Evolutionary conservation across 345 rosid genomes (phyloP).

Genomic region (Eutrema yunnanense): DNA sequence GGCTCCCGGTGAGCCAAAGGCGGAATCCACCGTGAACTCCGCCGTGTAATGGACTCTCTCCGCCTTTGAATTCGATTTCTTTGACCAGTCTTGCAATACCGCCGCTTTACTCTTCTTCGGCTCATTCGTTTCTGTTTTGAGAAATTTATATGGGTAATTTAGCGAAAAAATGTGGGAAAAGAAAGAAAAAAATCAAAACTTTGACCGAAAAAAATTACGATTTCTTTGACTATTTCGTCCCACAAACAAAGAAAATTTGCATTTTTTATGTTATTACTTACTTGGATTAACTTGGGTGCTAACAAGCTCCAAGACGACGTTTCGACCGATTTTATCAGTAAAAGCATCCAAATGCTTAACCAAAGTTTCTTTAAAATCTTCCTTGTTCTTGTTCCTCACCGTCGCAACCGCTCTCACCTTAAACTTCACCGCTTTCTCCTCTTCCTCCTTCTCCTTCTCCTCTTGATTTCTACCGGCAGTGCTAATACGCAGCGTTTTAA

Average conservation of each 20-base stretch:
- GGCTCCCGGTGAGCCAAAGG: constrained; percentile 86
- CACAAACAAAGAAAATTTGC: background rate
- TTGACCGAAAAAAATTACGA: no score
- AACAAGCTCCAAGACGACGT: constrained; percentile 76
- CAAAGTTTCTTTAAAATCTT: constrained; percentile 66
- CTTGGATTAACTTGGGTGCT: constrained; percentile 86
- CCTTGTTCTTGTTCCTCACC: constrained; percentile 77
- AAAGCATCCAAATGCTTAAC: constrained; percentile 70
- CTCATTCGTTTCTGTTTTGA: constrained; percentile 54
- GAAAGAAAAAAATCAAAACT: background rate
- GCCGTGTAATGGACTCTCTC: constrained; percentile 88
- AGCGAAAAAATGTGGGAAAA: background rate
- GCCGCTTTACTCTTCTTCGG: constrained; percentile 79
- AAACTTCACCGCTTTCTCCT: constrained; percentile 45
- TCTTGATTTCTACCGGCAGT: constrained; percentile 3
- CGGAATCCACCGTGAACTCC: constrained; percentile 66
- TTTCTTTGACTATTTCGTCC: no score
- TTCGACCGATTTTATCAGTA: constrained; percentile 73
- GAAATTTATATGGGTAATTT: background rate
- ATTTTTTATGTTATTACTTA: constrained; percentile 29
- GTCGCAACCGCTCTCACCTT: constrained; percentile 76
- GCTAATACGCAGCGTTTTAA: constrained; percentile 31
- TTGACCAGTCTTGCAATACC: constrained; percentile 74
- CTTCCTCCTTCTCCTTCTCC: background rate
- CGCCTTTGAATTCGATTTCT: constrained; percentile 64